phyloP scores from a whole-genome alignment of 306 rosid species.

The Prunus mira region DNA sequence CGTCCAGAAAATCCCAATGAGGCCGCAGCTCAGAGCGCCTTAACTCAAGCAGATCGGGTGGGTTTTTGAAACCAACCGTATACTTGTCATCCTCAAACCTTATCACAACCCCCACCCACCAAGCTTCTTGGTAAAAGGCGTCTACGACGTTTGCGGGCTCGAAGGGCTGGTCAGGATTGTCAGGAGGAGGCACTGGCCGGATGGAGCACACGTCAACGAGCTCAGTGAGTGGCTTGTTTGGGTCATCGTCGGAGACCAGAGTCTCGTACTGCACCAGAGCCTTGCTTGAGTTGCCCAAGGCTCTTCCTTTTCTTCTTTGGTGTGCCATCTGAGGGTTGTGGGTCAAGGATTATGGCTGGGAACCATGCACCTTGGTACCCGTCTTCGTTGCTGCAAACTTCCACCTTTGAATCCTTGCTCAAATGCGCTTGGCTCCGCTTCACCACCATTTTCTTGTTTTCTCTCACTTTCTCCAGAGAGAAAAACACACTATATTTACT shows the following conservation, averaged over 20 bases:
- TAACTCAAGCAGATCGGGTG: constrained; percentile 19
- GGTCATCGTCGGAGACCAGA: background rate
- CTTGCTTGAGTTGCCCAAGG: background rate
- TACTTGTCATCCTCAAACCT: background rate
- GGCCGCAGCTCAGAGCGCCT: background rate
- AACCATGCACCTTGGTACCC: background rate
- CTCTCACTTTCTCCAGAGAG: no score
- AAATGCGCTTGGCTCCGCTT: background rate
- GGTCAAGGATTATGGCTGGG: background rate
- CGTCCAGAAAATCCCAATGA: constrained; percentile 17
- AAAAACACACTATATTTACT: no score
- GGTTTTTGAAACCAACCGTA: constrained; percentile 13
- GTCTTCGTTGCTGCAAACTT: background rate
- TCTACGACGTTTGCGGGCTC: constrained; percentile 16
- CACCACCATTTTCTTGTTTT: background rate
- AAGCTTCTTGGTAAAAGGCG: background rate
- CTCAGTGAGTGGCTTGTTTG: background rate
- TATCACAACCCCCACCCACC: constrained; percentile 25
- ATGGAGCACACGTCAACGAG: background rate
- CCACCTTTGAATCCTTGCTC: background rate
- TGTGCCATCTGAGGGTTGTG: background rate
- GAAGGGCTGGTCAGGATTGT: background rate
- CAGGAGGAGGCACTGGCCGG: constrained; percentile 17
- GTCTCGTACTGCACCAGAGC: constrained; percentile 9
- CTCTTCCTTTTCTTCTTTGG: background rate